Evolutionary conservation across 139 green algal species (phyloP), one percentile per base, ranked within the genome.

Genomic region (Picochlorum sp.): DNA sequence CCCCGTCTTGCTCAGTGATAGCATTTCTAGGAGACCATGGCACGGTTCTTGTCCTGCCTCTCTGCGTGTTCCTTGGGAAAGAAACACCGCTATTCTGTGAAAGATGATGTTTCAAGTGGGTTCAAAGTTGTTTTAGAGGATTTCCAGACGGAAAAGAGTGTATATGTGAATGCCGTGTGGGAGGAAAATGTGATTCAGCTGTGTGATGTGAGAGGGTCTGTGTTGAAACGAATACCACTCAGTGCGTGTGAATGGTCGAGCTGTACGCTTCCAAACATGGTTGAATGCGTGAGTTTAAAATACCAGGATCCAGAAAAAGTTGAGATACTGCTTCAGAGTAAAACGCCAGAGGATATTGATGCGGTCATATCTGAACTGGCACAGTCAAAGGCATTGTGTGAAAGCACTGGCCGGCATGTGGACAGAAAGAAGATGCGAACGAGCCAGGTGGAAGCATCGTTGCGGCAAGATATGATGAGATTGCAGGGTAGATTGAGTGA

Each of bases 311-410:
- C 20, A n/a, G 18, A 32, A 20, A 16, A 26, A 1, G 34, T 45
- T 2, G 69, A 76, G 44, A 46, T 76, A 9, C 10, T 76, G 37
- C 62, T 76, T 10, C 34, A 41, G 34, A 41, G 34, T 41, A 41
- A 9, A 41, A 41, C 34, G 34, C 8, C 34, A 41, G 34, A 1
- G 34, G 34, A 41, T 41, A 11, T 41, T 41, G 2, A 41, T 3
- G 34, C 34, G 34, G 34, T 41, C 34, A 41, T 41, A 41, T 41
- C 0, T 41, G 34, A 41, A 41, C 34, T 41, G 34, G 8, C 34
- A 14, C 34, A 41, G 34, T 41, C 34, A 41, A 41, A 41, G 34
- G 34, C 34, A 41, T 11, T 41, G 34, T 41, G 34, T 41, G 34
- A 41, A 41, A 41, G 34, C 34, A 41, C 34, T 41, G 34, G 34